These are phyloP conservation scores for Heterobasidion occidentale DNA, from an alignment of 1,284 basidiomycete genomes.

Conservation along the genomic window DNA sequence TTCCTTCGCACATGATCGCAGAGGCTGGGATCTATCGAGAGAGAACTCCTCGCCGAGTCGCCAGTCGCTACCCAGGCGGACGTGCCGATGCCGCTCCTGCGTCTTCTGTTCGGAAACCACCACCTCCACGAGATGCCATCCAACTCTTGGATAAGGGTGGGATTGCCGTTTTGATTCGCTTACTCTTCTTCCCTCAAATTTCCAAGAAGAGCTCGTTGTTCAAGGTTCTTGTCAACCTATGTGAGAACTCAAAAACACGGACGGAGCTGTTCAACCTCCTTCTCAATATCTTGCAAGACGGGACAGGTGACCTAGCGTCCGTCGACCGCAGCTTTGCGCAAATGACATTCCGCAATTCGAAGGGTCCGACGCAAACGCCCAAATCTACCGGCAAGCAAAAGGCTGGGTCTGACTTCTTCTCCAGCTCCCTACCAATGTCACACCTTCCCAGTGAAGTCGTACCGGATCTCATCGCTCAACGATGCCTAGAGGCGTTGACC, in stretches of 20 bases:
- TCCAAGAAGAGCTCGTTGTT: conserved; percentile 81
- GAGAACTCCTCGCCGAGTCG: conserved; percentile 26
- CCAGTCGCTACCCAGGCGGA: conserved; percentile 1
- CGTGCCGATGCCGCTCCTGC: conserved; percentile 14
- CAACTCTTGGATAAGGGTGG: conserved; percentile 91
- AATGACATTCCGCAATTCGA: conserved; percentile 72
- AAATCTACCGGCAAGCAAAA: conserved; percentile 70
- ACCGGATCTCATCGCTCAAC: conserved; percentile 87
- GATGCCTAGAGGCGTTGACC: conserved; percentile 83
- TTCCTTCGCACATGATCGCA: conserved; percentile 79
- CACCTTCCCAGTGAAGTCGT: conserved; percentile 76
- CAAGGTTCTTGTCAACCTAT: conserved; percentile 90
- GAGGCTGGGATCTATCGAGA: conserved; percentile 70
- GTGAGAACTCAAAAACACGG: conserved; percentile 90
- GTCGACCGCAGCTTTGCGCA: conserved; percentile 94
- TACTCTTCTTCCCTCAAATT: conserved; percentile 95
- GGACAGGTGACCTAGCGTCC: conserved; percentile 84
- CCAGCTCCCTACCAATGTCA: conserved; percentile 40
- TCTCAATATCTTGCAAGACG: conserved; percentile 89
- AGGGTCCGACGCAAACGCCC: conserved; percentile 45
- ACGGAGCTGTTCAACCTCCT: conserved; percentile 91
- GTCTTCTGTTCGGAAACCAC: conserved; percentile 37
- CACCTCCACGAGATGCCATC: conserved; percentile 76
- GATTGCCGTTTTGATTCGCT: conserved; percentile 83
- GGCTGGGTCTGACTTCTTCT: conserved; percentile 41